These are phyloP conservation scores for Forsythia suspensa DNA, from an alignment of 257 asterid species.

Conservation along the genomic window DNA sequence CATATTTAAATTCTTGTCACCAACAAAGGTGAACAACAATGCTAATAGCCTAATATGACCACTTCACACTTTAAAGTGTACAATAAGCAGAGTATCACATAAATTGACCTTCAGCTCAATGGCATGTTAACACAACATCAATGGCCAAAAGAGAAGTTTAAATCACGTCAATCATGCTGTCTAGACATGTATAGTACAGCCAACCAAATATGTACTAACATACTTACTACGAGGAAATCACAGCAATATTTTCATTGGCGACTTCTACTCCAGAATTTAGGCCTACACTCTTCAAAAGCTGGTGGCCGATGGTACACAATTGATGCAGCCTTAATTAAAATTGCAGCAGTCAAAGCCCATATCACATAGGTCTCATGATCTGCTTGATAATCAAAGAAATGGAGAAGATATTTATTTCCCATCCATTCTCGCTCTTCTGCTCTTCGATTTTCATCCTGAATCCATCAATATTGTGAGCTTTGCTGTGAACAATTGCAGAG, in stretches of 20 bases:
- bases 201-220: neutral
- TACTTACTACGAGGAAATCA: neutral
- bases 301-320: conserved; percentile 58
- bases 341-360: conserved; percentile 88
- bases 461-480: neutral
- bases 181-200: neutral
- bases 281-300: conserved; percentile 56
- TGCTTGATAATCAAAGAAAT: conserved; percentile 62
- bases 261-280: conserved; percentile 63
- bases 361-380: conserved; percentile 45
- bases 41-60: neutral
- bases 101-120: neutral
- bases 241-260: conserved; percentile 27
- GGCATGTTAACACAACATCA: neutral
- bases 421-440: conserved; percentile 60
- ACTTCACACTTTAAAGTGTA: neutral
- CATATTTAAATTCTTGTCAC: too few relatives aligned
- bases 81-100: neutral
- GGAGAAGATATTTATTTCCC: conserved; percentile 61
- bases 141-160: neutral
- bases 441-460: conserved; percentile 69
- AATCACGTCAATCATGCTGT: neutral
- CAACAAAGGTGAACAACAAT: neutral
- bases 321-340: conserved; percentile 66
- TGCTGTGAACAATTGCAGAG: too few relatives aligned